Evolutionary conservation across 305 asterid genomes (phyloP).

Genomic region (Coffea humblotiana): DNA sequence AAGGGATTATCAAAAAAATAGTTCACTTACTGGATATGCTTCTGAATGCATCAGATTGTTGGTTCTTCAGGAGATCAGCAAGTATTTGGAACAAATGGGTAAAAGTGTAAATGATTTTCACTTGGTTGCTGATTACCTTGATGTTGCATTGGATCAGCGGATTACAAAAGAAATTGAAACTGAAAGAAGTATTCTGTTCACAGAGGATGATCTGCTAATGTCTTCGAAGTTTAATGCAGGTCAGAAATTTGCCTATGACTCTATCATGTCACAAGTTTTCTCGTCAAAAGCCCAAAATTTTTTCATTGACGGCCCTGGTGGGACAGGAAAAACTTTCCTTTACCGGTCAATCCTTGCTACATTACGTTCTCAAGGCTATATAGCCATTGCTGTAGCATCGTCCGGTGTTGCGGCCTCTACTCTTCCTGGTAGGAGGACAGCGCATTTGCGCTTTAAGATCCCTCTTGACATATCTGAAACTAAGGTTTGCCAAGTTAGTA

Average conservation of each 20-base stretch:
- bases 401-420: background rate
- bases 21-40: too few relatives aligned
- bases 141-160: too few relatives aligned
- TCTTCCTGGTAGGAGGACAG: background rate
- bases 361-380: background rate
- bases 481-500: background rate
- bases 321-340: background rate
- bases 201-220: background rate
- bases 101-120: too few relatives aligned
- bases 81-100: too few relatives aligned
- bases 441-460: slow-evolving; percentile 11
- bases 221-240: too few relatives aligned
- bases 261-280: too few relatives aligned
- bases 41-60: too few relatives aligned
- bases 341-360: background rate
- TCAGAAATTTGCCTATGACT: background rate
- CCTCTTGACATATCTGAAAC: background rate
- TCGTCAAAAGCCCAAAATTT: background rate
- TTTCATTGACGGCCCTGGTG: slow-evolving; percentile 8
- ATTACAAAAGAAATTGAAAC: background rate
- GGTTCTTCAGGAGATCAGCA: too few relatives aligned
- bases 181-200: too few relatives aligned
- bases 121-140: too few relatives aligned
- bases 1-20: too few relatives aligned
- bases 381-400: background rate